These are phyloP conservation scores for Magnaporthales sp. DNA, from an alignment of 2,329 filamentous ascomycete species.

Conservation along the genomic window DNA sequence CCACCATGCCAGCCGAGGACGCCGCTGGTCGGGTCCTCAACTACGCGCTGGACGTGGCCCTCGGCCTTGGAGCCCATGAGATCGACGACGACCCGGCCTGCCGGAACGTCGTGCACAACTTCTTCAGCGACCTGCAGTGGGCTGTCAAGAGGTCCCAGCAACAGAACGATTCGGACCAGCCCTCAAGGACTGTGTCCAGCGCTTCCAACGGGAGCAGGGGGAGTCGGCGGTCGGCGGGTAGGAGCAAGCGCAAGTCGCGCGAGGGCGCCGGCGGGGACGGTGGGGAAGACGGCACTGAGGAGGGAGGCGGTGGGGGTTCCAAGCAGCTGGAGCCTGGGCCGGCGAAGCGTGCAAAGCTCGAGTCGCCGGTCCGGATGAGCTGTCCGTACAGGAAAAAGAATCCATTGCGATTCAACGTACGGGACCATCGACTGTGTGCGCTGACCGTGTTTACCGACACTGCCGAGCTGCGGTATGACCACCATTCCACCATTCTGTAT, in stretches of 20 bases:
- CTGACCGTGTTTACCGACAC: conserved; percentile 5
- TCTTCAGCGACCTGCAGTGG: conserved; percentile 8
- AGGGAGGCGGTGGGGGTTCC: background rate
- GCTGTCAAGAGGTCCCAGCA: conserved; percentile 3
- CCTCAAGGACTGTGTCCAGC: background rate
- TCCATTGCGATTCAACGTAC: conserved; percentile 8
- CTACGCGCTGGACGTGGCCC: conserved; percentile 6
- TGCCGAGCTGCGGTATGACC: conserved; percentile 6
- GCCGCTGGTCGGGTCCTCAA: conserved; percentile 8
- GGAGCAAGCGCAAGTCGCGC: conserved; percentile 6
- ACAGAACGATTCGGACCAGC: conserved; percentile 1
- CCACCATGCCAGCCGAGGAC: conserved; percentile 2
- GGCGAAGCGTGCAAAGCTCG: conserved; percentile 5
- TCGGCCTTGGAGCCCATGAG: background rate
- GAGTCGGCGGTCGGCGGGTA: background rate
- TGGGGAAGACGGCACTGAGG: conserved; percentile 4
- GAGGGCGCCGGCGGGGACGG: conserved; percentile 2
- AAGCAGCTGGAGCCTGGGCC: conserved; percentile 5
- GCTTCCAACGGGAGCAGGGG: conserved; percentile 1
- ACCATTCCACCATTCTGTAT: no score
- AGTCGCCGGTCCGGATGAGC: conserved; percentile 6
- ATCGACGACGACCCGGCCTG: background rate
- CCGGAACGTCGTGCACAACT: conserved; percentile 7
- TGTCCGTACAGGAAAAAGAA: conserved; percentile 8
- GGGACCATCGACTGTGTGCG: conserved; percentile 7